Evolutionary conservation across 2,329 filamentous ascomycete species (phyloP).

Genomic region (Aureobasidium musti): DNA sequence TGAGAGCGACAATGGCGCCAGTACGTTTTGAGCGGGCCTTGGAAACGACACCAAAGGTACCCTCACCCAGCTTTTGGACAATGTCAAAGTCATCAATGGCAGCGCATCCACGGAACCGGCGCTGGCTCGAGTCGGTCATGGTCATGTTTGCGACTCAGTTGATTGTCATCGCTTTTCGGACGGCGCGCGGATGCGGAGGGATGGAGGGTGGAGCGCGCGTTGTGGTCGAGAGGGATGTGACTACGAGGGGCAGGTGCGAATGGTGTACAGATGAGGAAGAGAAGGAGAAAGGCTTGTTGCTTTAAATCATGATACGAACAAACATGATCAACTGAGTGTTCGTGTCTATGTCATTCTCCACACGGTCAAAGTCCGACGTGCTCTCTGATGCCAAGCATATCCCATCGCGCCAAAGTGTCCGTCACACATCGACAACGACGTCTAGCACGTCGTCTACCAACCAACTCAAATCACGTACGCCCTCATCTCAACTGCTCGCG

Average conservation of each 20-base stretch:
- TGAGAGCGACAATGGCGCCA: slow-evolving; percentile 78
- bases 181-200: background rate
- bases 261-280: background rate
- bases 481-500: background rate
- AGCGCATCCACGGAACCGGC: slow-evolving; percentile 79
- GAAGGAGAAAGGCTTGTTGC: background rate
- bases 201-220: background rate
- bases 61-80: slow-evolving; percentile 80
- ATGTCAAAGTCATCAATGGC: slow-evolving; percentile 78
- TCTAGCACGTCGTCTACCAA: background rate
- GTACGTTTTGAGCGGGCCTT: slow-evolving; percentile 78
- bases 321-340: background rate
- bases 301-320: background rate
- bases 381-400: background rate
- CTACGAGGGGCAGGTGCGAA: background rate
- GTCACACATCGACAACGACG: background rate
- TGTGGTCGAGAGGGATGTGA: background rate
- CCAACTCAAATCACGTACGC: slow-evolving; percentile 9
- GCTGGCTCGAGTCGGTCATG: slow-evolving; percentile 51
- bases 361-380: background rate
- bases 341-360: background rate
- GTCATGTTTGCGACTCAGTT: background rate
- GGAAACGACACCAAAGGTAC: slow-evolving; percentile 95
- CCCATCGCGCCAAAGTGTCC: background rate
- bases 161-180: slow-evolving; percentile 3